Conservation (phyloP, 306 rosid genomes). For the Cicer yamashitae region DNA sequence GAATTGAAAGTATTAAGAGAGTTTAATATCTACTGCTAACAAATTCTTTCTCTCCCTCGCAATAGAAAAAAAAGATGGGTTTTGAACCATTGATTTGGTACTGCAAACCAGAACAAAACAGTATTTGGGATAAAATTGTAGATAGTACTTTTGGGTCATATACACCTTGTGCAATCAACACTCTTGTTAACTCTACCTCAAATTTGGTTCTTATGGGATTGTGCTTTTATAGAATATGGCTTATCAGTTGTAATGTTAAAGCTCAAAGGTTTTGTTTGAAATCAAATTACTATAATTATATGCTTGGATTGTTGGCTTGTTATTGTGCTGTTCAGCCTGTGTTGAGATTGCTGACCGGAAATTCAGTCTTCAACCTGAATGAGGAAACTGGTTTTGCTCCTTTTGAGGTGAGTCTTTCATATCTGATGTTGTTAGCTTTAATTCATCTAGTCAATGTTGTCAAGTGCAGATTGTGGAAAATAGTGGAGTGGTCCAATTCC, state of each 20-base stretch:
- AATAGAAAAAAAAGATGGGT: slow-evolving; percentile 46
- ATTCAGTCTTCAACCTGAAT: slow-evolving; percentile 57
- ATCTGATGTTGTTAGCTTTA: slow-evolving; percentile 34
- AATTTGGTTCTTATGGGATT: slow-evolving; percentile 72
- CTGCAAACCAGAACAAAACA: slow-evolving; percentile 68
- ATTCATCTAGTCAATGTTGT: background rate
- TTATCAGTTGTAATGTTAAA: slow-evolving; percentile 54
- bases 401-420: slow-evolving; percentile 62
- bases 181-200: slow-evolving; percentile 68
- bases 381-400: slow-evolving; percentile 63
- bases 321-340: slow-evolving; percentile 66
- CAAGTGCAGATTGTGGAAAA: too few relatives aligned
- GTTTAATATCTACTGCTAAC: too few relatives aligned
- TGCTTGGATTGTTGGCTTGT: slow-evolving; percentile 59
- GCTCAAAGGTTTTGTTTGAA: slow-evolving; percentile 63
- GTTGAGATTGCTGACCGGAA: slow-evolving; percentile 60
- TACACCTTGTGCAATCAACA: slow-evolving; percentile 81
- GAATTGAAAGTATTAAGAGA: too few relatives aligned
- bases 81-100: slow-evolving; percentile 73
- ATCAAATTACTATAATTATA: slow-evolving; percentile 66
- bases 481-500: too few relatives aligned
- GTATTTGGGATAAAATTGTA: slow-evolving; percentile 63
- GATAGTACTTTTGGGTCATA: slow-evolving; percentile 80
- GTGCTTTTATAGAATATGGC: slow-evolving; percentile 72
- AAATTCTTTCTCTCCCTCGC: background rate